Evolutionary conservation across 2,329 filamentous ascomycete genomes (phyloP).

Genomic region (Aureobasidium lini): DNA sequence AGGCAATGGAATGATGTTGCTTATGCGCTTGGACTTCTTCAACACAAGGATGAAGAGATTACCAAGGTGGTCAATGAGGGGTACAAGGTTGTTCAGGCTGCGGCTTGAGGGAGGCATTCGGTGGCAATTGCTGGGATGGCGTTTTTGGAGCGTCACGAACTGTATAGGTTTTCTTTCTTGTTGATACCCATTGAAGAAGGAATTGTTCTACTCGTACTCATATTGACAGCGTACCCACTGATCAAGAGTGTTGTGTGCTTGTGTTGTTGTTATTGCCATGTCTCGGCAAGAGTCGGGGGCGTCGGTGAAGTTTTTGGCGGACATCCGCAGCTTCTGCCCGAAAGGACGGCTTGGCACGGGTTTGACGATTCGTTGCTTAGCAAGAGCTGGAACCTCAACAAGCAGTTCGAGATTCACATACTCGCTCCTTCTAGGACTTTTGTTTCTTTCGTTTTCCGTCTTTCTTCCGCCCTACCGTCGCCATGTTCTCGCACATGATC

Average conservation of each 20-base stretch:
- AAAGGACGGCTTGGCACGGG: conserved; percentile 4
- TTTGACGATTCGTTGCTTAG: conserved; percentile 1
- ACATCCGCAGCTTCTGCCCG: not conserved
- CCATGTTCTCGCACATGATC: conserved; percentile 19
- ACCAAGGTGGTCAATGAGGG: conserved; percentile 67
- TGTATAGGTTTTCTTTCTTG: conserved; percentile 2
- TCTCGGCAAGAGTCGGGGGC: conserved; percentile 1
- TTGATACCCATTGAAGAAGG: conserved; percentile 6
- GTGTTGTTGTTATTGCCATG: not conserved
- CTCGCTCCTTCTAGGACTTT: not conserved
- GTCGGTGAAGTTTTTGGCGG: not conserved
- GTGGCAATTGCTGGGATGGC: not conserved
- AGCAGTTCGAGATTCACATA: not conserved
- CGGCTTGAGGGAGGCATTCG: conserved; percentile 25
- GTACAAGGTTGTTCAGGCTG: conserved; percentile 49
- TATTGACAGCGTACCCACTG: not conserved
- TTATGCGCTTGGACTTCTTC: conserved; percentile 79
- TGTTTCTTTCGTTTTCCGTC: conserved; percentile 1
- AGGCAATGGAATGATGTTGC: conserved; percentile 97
- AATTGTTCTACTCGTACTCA: not conserved
- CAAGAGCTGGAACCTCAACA: conserved; percentile 5
- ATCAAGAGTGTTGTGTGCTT: not conserved
- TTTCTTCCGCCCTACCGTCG: not conserved
- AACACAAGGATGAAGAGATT: conserved; percentile 91
- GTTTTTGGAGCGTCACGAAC: not conserved